Evolutionary conservation across 2,329 filamentous ascomycete genomes (phyloP).

Genomic region (Metarhizium humberi): DNA sequence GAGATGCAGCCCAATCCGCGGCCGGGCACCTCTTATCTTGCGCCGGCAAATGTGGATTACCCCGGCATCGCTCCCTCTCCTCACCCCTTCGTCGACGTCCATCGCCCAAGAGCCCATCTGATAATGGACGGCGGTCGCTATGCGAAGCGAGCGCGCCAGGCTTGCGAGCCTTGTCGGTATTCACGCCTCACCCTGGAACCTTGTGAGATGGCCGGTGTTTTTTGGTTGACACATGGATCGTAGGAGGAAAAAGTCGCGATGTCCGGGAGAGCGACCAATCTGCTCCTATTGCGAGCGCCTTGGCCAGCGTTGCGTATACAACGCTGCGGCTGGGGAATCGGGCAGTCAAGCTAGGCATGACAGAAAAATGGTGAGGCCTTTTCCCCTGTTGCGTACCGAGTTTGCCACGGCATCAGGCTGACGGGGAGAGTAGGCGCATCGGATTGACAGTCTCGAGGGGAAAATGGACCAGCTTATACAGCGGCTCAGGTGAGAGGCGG

Average conservation of each 20-base stretch:
- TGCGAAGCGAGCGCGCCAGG: slow-evolving; percentile 10
- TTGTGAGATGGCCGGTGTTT: too few relatives aligned
- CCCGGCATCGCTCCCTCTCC: too few relatives aligned
- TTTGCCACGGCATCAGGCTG: neutral
- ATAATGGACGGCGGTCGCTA: neutral
- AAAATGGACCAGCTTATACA: slow-evolving; percentile 15
- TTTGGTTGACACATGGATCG: neutral
- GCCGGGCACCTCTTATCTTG: too few relatives aligned
- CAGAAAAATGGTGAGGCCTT: slow-evolving; percentile 10
- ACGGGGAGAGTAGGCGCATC: slow-evolving; percentile 18
- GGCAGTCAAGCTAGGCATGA: slow-evolving; percentile 7
- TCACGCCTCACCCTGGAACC: neutral
- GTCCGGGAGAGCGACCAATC: slow-evolving; percentile 37
- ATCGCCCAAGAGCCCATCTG: neutral
- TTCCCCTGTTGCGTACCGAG: neutral
- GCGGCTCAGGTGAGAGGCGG: slow-evolving; percentile 8
- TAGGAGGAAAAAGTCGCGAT: slow-evolving; percentile 42
- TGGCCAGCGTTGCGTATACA: slow-evolving; percentile 35
- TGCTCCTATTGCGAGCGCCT: slow-evolving; percentile 41
- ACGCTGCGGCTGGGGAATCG: slow-evolving; percentile 11
- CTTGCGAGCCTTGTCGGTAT: slow-evolving; percentile 27
- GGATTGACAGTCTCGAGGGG: slow-evolving; percentile 21
- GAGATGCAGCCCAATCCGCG: too few relatives aligned
- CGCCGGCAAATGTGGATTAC: too few relatives aligned
- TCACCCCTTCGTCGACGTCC: too few relatives aligned